phyloP scores from a whole-genome alignment of 257 asterid genomes.

The Lycium ferocissimum region DNA sequence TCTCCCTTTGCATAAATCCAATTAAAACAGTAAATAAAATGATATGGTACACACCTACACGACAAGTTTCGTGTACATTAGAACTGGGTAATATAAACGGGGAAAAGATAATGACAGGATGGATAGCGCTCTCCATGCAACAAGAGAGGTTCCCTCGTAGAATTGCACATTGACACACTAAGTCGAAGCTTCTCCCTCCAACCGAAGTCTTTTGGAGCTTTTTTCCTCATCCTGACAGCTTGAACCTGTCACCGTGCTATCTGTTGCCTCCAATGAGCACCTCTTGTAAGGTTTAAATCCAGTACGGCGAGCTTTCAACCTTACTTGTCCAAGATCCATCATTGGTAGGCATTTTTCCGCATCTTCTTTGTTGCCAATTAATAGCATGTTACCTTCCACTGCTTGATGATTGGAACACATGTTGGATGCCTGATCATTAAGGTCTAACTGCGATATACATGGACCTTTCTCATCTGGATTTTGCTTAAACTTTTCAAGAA shows the following conservation, averaged over 20 bases:
- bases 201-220: conserved; percentile 77
- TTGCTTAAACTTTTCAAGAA: conserved; percentile 37
- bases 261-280: conserved; percentile 88
- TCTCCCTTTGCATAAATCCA: conserved; percentile 39
- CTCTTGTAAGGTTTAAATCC: conserved; percentile 98
- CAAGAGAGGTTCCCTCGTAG: conserved; percentile 28
- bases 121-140: background rate
- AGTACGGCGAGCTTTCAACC: conserved; percentile 60
- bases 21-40: conserved; percentile 23
- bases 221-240: conserved; percentile 67
- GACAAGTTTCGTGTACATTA: conserved; percentile 42
- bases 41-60: conserved; percentile 49
- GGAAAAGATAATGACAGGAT: conserved; percentile 32
- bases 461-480: conserved; percentile 40
- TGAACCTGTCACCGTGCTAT: conserved; percentile 47
- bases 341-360: conserved; percentile 49
- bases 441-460: conserved; percentile 47
- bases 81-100: conserved; percentile 42
- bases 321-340: conserved; percentile 54
- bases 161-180: conserved; percentile 40
- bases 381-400: conserved; percentile 35
- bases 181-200: conserved; percentile 68
- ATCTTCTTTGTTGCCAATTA: conserved; percentile 45
- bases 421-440: conserved; percentile 46
- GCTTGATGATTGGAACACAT: conserved; percentile 41